A percentile compares a stretch with the other conserved stretches of the same genome.
Evolutionary conservation across 768 basidiomycete genomes (phyloP).

Genomic region (Lyophyllum atratum): DNA sequence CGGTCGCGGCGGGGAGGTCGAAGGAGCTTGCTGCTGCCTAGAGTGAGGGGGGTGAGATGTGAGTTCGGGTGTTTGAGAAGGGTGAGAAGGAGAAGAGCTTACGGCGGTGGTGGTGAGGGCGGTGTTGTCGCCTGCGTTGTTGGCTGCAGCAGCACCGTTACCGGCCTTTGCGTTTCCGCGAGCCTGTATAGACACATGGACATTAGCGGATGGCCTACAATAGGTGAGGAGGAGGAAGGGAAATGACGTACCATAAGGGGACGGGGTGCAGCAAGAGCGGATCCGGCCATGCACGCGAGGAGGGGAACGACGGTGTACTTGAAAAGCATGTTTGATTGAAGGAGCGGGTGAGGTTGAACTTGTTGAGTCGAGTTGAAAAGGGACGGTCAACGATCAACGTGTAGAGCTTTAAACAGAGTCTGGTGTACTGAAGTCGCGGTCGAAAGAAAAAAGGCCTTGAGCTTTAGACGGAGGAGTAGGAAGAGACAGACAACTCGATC

Average conservation of each 20-base stretch:
- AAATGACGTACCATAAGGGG: not conserved
- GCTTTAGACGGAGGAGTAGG: constrained; percentile 16
- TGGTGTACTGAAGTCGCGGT: not conserved
- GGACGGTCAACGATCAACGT: not conserved
- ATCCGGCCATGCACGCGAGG: constrained; percentile 22
- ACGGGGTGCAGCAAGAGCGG: constrained; percentile 26
- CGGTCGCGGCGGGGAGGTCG: not conserved
- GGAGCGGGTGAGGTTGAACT: no score
- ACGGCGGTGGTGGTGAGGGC: not conserved
- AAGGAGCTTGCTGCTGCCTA: not conserved
- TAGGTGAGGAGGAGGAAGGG: not conserved
- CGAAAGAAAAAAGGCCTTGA: not conserved
- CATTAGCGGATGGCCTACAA: not conserved
- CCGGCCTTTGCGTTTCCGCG: not conserved
- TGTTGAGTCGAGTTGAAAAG: not conserved
- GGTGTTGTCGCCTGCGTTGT: not conserved
- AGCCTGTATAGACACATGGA: not conserved
- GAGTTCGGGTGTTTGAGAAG: not conserved
- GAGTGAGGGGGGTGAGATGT: not conserved
- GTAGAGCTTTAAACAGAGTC: constrained; percentile 8
- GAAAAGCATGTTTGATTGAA: constrained; percentile 24
- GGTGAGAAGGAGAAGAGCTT: not conserved
- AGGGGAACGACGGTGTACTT: constrained; percentile 25
- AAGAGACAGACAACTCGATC: constrained; percentile 16
- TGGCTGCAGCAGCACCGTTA: not conserved